phyloP scores from a whole-genome alignment of 2,329 filamentous ascomycete species.

The Penicillium sp. region DNA sequence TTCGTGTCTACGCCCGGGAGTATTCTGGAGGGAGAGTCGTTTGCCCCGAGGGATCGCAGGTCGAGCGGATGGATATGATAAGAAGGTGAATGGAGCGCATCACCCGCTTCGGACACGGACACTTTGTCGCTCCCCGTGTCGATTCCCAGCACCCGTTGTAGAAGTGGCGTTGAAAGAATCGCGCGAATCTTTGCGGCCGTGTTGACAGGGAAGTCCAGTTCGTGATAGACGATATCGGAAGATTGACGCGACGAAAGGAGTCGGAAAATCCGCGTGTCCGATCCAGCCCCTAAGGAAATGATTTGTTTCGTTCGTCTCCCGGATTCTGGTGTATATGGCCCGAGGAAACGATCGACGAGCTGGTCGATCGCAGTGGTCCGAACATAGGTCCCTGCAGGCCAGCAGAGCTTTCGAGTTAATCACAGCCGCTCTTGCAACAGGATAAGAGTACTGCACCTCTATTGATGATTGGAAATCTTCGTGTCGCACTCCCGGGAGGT shows the following conservation, averaged over 20 bases:
- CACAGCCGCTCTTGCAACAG: conserved; percentile 5
- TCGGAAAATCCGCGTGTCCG: conserved; percentile 83
- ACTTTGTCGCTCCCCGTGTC: conserved; percentile 31
- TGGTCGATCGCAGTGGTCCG: conserved; percentile 79
- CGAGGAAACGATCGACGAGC: conserved; percentile 70
- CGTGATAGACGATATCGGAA: conserved; percentile 70
- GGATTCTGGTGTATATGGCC: conserved; percentile 28
- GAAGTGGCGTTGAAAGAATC: conserved; percentile 34
- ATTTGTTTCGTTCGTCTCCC: conserved; percentile 60
- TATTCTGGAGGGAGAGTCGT: conserved; percentile 6
- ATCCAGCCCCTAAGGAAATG: conserved; percentile 87
- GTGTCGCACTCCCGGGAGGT: conserved; percentile 47
- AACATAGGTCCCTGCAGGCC: conserved; percentile 74
- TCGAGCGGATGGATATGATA: conserved; percentile 65
- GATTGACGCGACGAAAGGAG: conserved; percentile 54
- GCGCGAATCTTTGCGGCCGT: conserved; percentile 61
- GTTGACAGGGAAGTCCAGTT: conserved; percentile 81
- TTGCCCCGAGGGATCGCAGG: conserved; percentile 56
- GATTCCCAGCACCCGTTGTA: conserved; percentile 33
- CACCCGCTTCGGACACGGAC: conserved; percentile 38
- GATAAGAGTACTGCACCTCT: conserved; percentile 58
- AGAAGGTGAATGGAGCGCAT: conserved; percentile 46
- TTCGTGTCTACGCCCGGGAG: conserved; percentile 52
- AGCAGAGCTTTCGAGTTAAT: neutral
- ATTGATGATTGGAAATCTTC: conserved; percentile 88